Evolutionary conservation across 345 rosid species (phyloP).

Genomic region (Odontarrhena argentea): DNA sequence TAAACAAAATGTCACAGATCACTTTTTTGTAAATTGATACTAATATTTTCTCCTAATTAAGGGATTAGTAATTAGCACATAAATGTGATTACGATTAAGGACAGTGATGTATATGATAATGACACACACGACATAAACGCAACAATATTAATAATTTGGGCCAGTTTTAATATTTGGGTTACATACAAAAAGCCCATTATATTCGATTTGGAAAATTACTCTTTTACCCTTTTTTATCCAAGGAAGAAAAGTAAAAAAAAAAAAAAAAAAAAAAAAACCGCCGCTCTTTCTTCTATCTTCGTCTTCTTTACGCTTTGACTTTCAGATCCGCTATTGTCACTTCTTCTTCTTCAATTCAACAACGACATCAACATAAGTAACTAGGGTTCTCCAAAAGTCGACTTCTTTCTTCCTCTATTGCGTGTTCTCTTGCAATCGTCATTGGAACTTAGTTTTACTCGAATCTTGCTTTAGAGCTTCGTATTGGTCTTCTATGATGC

Average conservation of each 20-base stretch:
- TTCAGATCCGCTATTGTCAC: slow-evolving; percentile 44
- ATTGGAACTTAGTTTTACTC: no score
- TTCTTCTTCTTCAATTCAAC: slow-evolving; percentile 9
- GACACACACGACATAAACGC: no score
- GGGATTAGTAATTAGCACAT: no score
- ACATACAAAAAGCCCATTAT: slow-evolving; percentile 23
- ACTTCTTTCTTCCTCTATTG: no score
- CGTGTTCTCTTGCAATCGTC: no score
- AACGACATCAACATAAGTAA: neutral
- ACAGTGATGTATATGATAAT: no score
- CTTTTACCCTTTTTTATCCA: slow-evolving; percentile 14
- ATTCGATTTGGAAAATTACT: neutral
- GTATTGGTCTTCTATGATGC: slow-evolving; percentile 20
- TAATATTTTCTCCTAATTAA: no score
- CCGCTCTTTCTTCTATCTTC: slow-evolving; percentile 39
- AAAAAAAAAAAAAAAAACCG: slow-evolving; percentile 15
- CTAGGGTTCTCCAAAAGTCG: slow-evolving; percentile 9
- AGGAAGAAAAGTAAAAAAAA: neutral
- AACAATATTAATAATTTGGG: neutral
- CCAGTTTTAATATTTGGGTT: neutral
- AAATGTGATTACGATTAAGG: no score
- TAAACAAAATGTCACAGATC: neutral
- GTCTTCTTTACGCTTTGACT: slow-evolving; percentile 7
- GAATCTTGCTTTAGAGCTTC: neutral
- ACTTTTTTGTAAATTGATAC: no score